phyloP scores from a whole-genome alignment of 495 filamentous ascomycete genomes.

The Penicillium fimorum region DNA sequence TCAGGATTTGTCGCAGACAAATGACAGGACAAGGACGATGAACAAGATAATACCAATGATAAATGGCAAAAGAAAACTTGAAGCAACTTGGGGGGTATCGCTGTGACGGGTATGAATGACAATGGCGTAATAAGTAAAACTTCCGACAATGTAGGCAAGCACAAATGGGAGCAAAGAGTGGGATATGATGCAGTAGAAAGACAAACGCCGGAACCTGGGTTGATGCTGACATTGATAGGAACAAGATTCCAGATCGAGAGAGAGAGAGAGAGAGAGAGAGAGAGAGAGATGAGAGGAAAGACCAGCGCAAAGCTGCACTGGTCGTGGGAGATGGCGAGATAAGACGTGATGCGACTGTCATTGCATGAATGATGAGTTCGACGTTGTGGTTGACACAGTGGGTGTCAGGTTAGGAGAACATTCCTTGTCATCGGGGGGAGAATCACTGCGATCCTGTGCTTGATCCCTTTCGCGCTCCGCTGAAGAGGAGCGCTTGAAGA shows the following conservation, averaged over 20 bases:
- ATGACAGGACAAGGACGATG: neutral
- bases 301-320: neutral
- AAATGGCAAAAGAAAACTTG: constrained; percentile 12
- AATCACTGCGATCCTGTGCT: constrained; percentile 34
- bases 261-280: too few species aligned
- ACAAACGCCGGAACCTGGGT: constrained; percentile 21
- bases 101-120: constrained; percentile 25
- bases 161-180: constrained; percentile 19
- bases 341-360: constrained; percentile 6
- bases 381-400: constrained; percentile 38
- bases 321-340: neutral
- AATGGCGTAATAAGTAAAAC: constrained; percentile 20
- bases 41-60: constrained; percentile 4
- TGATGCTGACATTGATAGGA: constrained; percentile 7
- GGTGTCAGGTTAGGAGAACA: constrained; percentile 41
- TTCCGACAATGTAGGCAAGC: constrained; percentile 14
- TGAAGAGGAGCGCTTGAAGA: constrained; percentile 52
- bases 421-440: constrained; percentile 35
- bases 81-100: constrained; percentile 30
- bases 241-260: constrained; percentile 3
- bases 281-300: neutral
- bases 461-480: constrained; percentile 44
- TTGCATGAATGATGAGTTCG: constrained; percentile 36
- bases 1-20: neutral
- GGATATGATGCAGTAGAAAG: constrained; percentile 26